These are phyloP conservation scores for Blepharisma undulans DNA, from an alignment of 169 alveolate species.

Conservation along the genomic window DNA sequence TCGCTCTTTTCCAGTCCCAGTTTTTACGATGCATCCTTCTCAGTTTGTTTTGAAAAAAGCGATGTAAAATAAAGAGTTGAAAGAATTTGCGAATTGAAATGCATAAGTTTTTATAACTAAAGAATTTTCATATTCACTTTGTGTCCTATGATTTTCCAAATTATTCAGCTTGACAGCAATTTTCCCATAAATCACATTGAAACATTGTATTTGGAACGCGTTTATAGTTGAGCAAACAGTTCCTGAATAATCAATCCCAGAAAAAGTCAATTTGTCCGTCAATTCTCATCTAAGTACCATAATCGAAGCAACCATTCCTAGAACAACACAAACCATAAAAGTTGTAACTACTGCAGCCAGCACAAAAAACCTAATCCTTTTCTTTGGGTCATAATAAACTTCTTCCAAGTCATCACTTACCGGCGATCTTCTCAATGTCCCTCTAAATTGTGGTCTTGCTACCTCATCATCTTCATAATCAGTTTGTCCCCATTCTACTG, in stretches of 20 bases:
- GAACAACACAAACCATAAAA: slow-evolving; percentile 25
- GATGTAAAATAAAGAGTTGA: slow-evolving; percentile 49
- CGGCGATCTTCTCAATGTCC: slow-evolving; percentile 43
- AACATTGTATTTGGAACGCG: slow-evolving; percentile 45
- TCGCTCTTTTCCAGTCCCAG: neutral
- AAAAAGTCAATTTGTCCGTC: neutral
- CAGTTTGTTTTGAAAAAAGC: slow-evolving; percentile 49
- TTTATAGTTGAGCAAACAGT: slow-evolving; percentile 48
- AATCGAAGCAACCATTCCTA: slow-evolving; percentile 3
- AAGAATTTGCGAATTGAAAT: slow-evolving; percentile 57
- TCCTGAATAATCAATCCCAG: slow-evolving; percentile 28
- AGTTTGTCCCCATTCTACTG: slow-evolving; percentile 58
- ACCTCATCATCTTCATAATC: slow-evolving; percentile 51
- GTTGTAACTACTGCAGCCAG: slow-evolving; percentile 18
- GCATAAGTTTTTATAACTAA: slow-evolving; percentile 51
- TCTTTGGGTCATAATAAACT: slow-evolving; percentile 17
- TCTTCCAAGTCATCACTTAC: slow-evolving; percentile 44
- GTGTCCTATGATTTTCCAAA: slow-evolving; percentile 59
- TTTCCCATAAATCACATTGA: slow-evolving; percentile 38
- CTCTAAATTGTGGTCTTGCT: slow-evolving; percentile 45
- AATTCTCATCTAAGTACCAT: slow-evolving; percentile 38
- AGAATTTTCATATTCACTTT: slow-evolving; percentile 52
- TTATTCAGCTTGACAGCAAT: slow-evolving; percentile 39
- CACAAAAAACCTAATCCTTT: slow-evolving; percentile 17
- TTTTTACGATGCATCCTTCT: slow-evolving; percentile 49